Conservation (phyloP, 2,329 filamentous ascomycete species). For the Sphaerulina musiva region DNA sequence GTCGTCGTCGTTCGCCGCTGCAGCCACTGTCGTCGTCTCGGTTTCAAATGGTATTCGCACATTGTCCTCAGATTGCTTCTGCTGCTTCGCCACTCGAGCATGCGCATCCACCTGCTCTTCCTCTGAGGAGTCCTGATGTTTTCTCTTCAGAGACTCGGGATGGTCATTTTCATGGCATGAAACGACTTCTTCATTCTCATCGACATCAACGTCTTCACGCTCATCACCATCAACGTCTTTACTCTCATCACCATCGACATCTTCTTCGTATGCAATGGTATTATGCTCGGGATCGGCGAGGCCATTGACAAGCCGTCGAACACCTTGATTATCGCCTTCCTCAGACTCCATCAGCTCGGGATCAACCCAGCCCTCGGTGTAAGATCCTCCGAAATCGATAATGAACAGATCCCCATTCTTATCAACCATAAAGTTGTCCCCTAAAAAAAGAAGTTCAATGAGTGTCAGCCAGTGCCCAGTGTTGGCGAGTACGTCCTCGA, state of each 20-base stretch:
- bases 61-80: conserved; percentile 4
- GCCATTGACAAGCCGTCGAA: conserved; percentile 28
- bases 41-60: conserved; percentile 2
- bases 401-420: conserved; percentile 34
- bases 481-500: not conserved
- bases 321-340: conserved; percentile 33
- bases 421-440: conserved; percentile 39
- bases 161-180: conserved; percentile 4
- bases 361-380: conserved; percentile 37
- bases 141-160: conserved; percentile 4
- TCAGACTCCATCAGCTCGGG: conserved; percentile 31
- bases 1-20: not conserved
- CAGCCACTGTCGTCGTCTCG: conserved; percentile 1
- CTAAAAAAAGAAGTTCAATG: conserved; percentile 2
- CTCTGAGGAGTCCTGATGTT: conserved; percentile 1
- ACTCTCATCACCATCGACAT: conserved; percentile 3
- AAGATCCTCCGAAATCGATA: conserved; percentile 37
- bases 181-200: not conserved
- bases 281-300: conserved; percentile 26
- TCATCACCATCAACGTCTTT: too few relatives aligned
- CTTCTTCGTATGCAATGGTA: conserved; percentile 12
- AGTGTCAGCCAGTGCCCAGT: too few relatives aligned
- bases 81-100: conserved; percentile 5
- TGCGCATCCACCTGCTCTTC: conserved; percentile 7
- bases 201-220: too few relatives aligned